Percentiles rank a stretch among this genome's conserved stretches.
Conservation (phyloP, 1,284 basidiomycete genomes). For the Stygiomarasmius scandens region DNA sequence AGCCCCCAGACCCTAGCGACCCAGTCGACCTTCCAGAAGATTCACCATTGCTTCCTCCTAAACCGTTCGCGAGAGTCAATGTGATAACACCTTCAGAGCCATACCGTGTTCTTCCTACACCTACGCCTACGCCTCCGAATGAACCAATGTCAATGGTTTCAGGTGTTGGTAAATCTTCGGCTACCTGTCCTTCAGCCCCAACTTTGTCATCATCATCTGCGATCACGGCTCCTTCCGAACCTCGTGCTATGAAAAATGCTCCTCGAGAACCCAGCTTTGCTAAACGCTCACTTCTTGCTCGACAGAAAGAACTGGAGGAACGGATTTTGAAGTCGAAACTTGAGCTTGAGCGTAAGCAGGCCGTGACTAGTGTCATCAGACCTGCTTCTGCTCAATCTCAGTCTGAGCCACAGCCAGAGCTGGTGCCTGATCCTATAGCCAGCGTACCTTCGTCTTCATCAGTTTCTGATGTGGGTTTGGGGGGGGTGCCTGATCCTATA, state of each 20-base stretch:
- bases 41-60: background rate
- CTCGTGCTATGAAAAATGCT: slow-evolving; percentile 40
- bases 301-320: slow-evolving; percentile 46
- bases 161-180: background rate
- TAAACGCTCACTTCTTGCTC: slow-evolving; percentile 38
- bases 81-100: background rate
- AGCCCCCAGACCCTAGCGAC: background rate
- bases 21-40: background rate
- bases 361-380: slow-evolving; percentile 5
- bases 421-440: no score
- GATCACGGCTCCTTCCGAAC: slow-evolving; percentile 31
- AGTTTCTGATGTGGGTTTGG: no score
- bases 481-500: no score
- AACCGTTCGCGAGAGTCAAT: background rate
- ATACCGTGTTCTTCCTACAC: slow-evolving; percentile 2
- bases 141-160: background rate
- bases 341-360: slow-evolving; percentile 32
- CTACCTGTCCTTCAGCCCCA: background rate
- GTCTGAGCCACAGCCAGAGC: no score
- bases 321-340: slow-evolving; percentile 38
- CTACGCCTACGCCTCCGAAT: slow-evolving; percentile 1
- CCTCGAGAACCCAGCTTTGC: slow-evolving; percentile 38
- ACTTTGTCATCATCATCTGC: background rate
- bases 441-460: no score
- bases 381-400: slow-evolving; percentile 4